These are phyloP conservation scores for Trifolium fragiferum DNA, from an alignment of 306 rosid genomes.

Conservation along the genomic window DNA sequence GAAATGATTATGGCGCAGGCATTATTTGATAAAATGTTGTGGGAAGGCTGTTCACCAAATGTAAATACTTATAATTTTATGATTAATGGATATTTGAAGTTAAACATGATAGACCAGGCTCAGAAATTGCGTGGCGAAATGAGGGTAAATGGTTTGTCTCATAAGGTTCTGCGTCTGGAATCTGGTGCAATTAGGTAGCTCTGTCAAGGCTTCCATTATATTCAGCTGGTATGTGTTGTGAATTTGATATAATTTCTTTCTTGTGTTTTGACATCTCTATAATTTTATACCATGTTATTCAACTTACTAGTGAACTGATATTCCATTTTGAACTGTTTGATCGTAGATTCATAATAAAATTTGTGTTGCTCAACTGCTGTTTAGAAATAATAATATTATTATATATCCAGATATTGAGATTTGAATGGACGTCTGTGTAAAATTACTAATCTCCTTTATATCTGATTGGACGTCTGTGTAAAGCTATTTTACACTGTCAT, in stretches of 20 bases:
- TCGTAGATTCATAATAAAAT: neutral
- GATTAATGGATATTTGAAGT: constrained; percentile 63
- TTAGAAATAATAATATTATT: no score
- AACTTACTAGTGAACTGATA: constrained; percentile 17
- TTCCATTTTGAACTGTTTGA: constrained; percentile 9
- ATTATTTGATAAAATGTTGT: constrained; percentile 56
- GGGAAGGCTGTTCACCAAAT: constrained; percentile 52
- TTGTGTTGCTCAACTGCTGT: neutral
- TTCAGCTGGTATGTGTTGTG: constrained; percentile 45
- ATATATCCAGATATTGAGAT: neutral
- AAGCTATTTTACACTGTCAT: neutral
- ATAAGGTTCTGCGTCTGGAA: constrained; percentile 33
- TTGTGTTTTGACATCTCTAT: constrained; percentile 24
- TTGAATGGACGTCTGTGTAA: neutral
- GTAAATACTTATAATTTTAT: constrained; percentile 63
- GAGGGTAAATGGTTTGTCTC: constrained; percentile 51
- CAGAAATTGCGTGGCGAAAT: constrained; percentile 47
- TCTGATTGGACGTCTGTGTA: neutral
- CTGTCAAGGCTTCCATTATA: constrained; percentile 39
- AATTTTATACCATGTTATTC: constrained; percentile 19
- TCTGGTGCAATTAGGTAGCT: constrained; percentile 37
- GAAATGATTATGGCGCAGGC: constrained; percentile 53
- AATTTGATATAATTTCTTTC: constrained; percentile 6
- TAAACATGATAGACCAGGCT: constrained; percentile 45
- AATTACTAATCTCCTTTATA: neutral